phyloP scores from a whole-genome alignment of 805 yeast species.

The Lipomyces lipofer region DNA sequence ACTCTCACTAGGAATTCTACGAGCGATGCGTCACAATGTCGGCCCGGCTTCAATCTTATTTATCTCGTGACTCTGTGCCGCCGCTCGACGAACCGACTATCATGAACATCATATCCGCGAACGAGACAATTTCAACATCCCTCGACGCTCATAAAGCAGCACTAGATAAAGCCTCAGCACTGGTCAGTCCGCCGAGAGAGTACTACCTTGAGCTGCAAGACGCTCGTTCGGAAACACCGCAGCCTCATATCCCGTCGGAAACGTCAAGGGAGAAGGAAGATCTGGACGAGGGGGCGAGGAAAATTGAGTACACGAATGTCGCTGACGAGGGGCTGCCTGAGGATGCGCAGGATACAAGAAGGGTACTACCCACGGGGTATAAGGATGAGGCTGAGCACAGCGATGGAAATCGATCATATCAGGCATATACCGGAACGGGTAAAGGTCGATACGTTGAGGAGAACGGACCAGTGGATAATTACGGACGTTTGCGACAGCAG shows the following conservation, averaged over 20 bases:
- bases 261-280: neutral
- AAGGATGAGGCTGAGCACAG: too few relatives aligned
- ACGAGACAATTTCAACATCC: constrained; percentile 12
- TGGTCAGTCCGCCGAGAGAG: constrained; percentile 27
- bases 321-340: neutral
- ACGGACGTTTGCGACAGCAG: neutral
- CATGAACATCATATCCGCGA: constrained; percentile 11
- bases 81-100: constrained; percentile 12
- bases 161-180: constrained; percentile 19
- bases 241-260: neutral
- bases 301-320: neutral
- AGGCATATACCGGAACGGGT: too few relatives aligned
- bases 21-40: constrained; percentile 23
- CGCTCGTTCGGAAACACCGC: neutral
- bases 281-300: neutral
- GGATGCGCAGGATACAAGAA: neutral
- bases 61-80: constrained; percentile 11
- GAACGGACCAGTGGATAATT: neutral
- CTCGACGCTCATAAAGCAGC: constrained; percentile 20
- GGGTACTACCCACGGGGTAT: too few relatives aligned
- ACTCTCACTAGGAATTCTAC: constrained; percentile 18
- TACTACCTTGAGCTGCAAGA: constrained; percentile 7
- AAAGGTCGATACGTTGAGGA: too few relatives aligned
- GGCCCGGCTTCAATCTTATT: constrained; percentile 5
- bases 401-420: too few relatives aligned